Evolutionary conservation across 148 eudicot species (phyloP), one percentile per base, ranked within the genome.

Genomic region (Camellia lanceoleosa): DNA sequence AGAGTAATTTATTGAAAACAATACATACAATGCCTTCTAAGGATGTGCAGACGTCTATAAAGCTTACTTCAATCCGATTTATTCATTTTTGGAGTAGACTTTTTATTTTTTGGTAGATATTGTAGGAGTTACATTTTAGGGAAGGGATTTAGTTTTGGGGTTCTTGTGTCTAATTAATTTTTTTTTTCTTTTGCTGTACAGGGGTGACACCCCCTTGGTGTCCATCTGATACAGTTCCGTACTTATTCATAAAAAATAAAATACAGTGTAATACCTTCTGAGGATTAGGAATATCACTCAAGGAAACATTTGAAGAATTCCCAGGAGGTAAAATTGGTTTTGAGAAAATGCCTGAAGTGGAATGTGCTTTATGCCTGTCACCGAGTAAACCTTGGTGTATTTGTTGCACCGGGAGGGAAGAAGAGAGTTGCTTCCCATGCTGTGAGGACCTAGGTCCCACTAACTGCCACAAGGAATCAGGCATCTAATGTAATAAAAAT

Each of bases 361-460:
- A 4, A 56, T 62, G 56, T 54, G 16, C 9, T 23, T 73, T 54
- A 54, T 55, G 76, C n/a, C 76, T 38, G 6, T 73, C 76, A 73
- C 63, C 46, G 8, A 73, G 63, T 23, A 54, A 15, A 13, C 62
- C 76, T 55, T 73, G 62, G 43, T 30, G 47, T 30, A 10, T 73
- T 63, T 73, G 63, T 73, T 54, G 76, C n/a, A 55, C 16, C 64
- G 3, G 64, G 63, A 55, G 46, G 13, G 76, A 15, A 55, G 76
- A 73, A 73, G 76, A 73, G 8, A 73, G 46, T 73, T 73, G 63
- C 19, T 12, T 19, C 14, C 63, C 76, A 15, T 46, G 63, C 18
- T 30, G 76, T 72, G 75, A 3, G 60, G 75, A 11, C 75, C 60
- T 51, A 72, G 75, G 13, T 12, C 61, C 60, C 14, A 51, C 7